Base-by-base conservation (phyloP, 2,329 filamentous ascomycete genomes). In the Aspergillus sp. region DNA sequence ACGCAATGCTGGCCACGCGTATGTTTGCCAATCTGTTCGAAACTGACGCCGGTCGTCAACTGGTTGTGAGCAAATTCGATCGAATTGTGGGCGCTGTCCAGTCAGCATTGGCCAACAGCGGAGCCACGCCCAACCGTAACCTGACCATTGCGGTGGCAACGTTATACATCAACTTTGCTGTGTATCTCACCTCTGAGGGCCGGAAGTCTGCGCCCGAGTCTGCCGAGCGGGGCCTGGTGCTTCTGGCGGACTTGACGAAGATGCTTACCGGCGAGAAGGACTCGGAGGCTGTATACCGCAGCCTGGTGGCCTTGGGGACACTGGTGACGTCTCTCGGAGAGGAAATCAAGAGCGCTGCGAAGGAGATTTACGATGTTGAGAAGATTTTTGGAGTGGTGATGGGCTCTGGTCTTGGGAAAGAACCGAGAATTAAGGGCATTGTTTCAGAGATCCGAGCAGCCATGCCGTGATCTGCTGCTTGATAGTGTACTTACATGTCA, bases 1-100 rank as follows among this genome's bases (percentile, higher is more conserved):
- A 90, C 59, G 82, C 84, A 10, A 96, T 97, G 87, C 88, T 99
- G 78, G 86, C 87, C 0, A 79, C 90, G 11, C 88, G 94, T 3
- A 83, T 87, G 13, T 79, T 97, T 45, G 86, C 85, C 26, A 99
- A 99, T 62, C 76, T 96, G 7, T 96, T 96, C 65, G 81, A 83
- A 54, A 89, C 89, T 0, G 75, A 83, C 0, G 79, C 86, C 51
- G 94, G 94, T 14, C 83, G 89, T 19, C 75, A 77, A 43, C 73
- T 90, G 3, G 83, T 85, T 5, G 79, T 82, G 11, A 75, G 74
- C 17, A 76, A 78, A 41, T 83, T 86, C 17, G 81, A 86, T 38
- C 77, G 80, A 36, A 81, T 88, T 4, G 75, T 89, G 4, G 71
- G 76, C 2, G 81, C 87, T 24, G 74, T 95, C 8, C 81, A 86